Evolutionary conservation across 2,329 filamentous ascomycete species (phyloP).

Genomic region (Fusarium heterosporum): DNA sequence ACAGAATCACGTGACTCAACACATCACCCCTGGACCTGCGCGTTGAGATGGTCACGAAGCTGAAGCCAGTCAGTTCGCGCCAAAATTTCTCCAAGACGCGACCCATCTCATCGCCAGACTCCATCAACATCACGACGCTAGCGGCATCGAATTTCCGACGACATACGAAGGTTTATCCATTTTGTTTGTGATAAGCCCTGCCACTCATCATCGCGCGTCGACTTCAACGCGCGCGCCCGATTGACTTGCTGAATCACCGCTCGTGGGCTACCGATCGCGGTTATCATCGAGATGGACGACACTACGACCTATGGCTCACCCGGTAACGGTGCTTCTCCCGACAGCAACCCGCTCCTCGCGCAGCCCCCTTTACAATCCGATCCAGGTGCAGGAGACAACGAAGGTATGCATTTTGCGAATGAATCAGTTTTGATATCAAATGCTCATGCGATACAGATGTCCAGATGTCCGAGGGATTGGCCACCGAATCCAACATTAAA

Average conservation of each 20-base stretch:
- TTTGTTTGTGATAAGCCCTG: slow-evolving; percentile 8
- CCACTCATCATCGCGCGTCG: slow-evolving; percentile 24
- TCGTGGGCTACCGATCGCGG: slow-evolving; percentile 27
- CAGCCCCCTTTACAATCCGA: slow-evolving; percentile 66
- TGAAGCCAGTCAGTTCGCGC: slow-evolving; percentile 49
- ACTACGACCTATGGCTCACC: slow-evolving; percentile 69
- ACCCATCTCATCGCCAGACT: slow-evolving; percentile 44
- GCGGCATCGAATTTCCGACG: slow-evolving; percentile 34
- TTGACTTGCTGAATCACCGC: slow-evolving; percentile 31
- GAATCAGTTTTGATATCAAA: neutral
- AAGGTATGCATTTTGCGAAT: slow-evolving; percentile 57
- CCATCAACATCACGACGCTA: slow-evolving; percentile 47
- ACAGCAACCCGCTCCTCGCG: slow-evolving; percentile 66
- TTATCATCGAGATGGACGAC: slow-evolving; percentile 65
- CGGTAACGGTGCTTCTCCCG: slow-evolving; percentile 66
- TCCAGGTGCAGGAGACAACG: slow-evolving; percentile 52
- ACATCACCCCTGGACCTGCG: slow-evolving; percentile 13
- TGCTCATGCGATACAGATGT: slow-evolving; percentile 62
- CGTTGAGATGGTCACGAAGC: slow-evolving; percentile 38
- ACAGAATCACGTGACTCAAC: neutral
- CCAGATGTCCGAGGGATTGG: slow-evolving; percentile 68
- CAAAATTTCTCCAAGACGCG: slow-evolving; percentile 56
- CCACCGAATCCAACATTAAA: slow-evolving; percentile 64
- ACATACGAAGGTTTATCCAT: slow-evolving; percentile 18
- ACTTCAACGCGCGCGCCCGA: slow-evolving; percentile 23